A percentile compares a stretch with the other conserved stretches of the same genome.
Conservation (phyloP, 2,329 filamentous ascomycete genomes). For the Sporothrix inflata region DNA sequence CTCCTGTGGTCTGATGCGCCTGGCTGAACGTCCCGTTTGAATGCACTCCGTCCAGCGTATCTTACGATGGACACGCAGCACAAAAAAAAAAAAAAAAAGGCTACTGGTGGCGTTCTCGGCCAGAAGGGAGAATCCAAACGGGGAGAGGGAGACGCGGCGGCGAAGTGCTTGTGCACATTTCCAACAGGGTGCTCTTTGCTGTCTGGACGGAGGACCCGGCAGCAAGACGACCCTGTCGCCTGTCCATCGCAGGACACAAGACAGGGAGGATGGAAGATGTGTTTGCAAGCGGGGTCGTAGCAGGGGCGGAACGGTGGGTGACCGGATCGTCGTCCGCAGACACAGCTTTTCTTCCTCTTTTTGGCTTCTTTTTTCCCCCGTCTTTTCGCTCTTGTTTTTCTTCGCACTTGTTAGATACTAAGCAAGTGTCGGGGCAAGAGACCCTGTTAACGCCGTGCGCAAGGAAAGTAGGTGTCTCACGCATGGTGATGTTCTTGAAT, state of each 20-base stretch:
- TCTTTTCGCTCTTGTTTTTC: not conserved
- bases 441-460: too few relatives aligned
- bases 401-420: not conserved
- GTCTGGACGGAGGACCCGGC: not conserved
- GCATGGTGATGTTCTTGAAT: too few relatives aligned
- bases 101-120: not conserved
- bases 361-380: not conserved
- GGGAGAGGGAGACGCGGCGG: not conserved
- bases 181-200: not conserved
- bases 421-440: not conserved
- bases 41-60: not conserved
- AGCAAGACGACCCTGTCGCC: not conserved
- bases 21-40: not conserved
- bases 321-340: not conserved
- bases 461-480: too few relatives aligned
- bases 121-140: not conserved
- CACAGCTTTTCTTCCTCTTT: not conserved
- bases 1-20: slow-evolving; percentile 19
- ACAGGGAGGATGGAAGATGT: not conserved
- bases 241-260: not conserved
- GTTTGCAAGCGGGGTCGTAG: too few relatives aligned
- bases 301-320: not conserved
- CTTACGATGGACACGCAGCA: not conserved
- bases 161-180: not conserved
- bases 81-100: not conserved